Conservation (phyloP, 2,329 filamentous ascomycete species). For the Cladophialophora carrionii region DNA sequence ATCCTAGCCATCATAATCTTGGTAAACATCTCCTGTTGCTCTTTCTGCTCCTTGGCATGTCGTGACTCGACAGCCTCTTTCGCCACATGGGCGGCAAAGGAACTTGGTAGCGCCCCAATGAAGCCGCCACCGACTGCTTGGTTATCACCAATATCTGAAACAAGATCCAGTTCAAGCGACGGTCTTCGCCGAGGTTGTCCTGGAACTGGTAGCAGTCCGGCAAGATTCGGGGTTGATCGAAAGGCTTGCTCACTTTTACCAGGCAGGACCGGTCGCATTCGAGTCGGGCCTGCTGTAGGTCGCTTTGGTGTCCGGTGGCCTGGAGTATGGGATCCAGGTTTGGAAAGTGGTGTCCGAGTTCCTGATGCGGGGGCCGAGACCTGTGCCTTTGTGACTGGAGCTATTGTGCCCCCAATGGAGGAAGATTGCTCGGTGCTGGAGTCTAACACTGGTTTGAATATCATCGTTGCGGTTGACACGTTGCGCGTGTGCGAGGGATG, state of each 20-base stretch:
- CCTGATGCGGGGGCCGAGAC: slow-evolving; percentile 37
- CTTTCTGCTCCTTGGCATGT: slow-evolving; percentile 47
- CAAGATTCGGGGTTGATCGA: slow-evolving; percentile 61
- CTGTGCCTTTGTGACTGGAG: slow-evolving; percentile 9
- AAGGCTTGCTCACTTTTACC: slow-evolving; percentile 52
- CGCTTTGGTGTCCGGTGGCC: slow-evolving; percentile 52
- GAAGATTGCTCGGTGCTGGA: slow-evolving; percentile 32
- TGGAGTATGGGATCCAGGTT: slow-evolving; percentile 27
- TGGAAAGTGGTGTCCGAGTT: slow-evolving; percentile 36
- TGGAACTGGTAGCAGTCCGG: slow-evolving; percentile 57
- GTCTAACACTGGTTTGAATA: slow-evolving; percentile 70
- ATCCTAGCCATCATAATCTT: slow-evolving; percentile 84
- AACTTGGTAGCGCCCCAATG: slow-evolving; percentile 67
- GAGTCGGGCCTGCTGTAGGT: slow-evolving; percentile 43
- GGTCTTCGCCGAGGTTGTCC: slow-evolving; percentile 52
- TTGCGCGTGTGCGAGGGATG: slow-evolving; percentile 68
- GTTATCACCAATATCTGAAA: slow-evolving; percentile 72
- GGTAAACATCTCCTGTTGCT: slow-evolving; percentile 69
- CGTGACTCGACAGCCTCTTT: slow-evolving; percentile 68
- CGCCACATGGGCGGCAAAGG: slow-evolving; percentile 80
- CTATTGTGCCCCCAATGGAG: slow-evolving; percentile 13
- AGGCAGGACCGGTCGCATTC: slow-evolving; percentile 62
- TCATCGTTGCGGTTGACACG: slow-evolving; percentile 77
- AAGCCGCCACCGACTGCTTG: slow-evolving; percentile 63
- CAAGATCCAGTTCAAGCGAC: slow-evolving; percentile 72